Evolutionary conservation across 2,329 filamentous ascomycete species (phyloP).

Genomic region (Saccharata proteae): DNA sequence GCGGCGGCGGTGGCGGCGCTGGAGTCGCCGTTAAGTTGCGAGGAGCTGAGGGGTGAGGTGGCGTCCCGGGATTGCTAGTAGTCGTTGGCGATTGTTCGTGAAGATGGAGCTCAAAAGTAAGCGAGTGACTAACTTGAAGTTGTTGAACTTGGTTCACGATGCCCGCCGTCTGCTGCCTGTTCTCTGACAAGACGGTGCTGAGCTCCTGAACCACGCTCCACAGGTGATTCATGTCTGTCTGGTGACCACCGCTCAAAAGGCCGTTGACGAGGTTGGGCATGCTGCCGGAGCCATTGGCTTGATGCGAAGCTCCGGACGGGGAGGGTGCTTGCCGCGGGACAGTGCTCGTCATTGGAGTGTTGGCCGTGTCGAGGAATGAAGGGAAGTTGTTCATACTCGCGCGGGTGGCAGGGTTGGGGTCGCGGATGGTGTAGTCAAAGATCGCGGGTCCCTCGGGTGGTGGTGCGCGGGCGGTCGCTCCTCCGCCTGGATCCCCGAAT

Average conservation of each 20-base stretch:
- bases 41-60: conserved; percentile 16
- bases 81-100: neutral
- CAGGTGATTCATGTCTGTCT: conserved; percentile 31
- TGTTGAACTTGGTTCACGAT: conserved; percentile 28
- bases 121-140: conserved; percentile 6
- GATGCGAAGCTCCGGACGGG: conserved; percentile 15
- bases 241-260: conserved; percentile 26
- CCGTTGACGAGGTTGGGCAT: conserved; percentile 26
- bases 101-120: neutral
- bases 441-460: no score
- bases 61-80: no score
- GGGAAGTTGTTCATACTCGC: no score
- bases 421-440: no score
- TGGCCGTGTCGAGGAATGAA: no score
- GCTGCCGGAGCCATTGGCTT: conserved; percentile 21
- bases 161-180: conserved; percentile 24
- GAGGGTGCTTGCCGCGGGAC: conserved; percentile 23
- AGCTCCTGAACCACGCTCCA: conserved; percentile 30
- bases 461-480: no score
- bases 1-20: conserved; percentile 1
- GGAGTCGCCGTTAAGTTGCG: conserved; percentile 23
- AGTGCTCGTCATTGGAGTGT: conserved; percentile 12
- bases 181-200: conserved; percentile 26
- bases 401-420: no score
- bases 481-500: no score